Conservation (phyloP, 192 early-diverging fungal genomes). For the Podochytrium sp. region DNA sequence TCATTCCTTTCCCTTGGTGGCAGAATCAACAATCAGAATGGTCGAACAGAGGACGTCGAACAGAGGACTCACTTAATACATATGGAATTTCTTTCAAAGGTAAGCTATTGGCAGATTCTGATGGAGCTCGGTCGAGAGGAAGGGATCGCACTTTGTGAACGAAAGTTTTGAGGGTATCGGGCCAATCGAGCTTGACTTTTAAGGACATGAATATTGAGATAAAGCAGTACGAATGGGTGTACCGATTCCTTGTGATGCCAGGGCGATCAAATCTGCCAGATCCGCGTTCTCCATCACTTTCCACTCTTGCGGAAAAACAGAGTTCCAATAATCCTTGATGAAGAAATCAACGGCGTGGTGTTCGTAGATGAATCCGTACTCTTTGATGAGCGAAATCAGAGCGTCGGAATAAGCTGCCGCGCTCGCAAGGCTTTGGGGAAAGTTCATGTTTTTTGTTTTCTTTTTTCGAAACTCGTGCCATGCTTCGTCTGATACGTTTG, state of each 20-base stretch:
- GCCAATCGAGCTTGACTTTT: constrained; percentile 26
- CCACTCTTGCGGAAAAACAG: constrained; percentile 41
- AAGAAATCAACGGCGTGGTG: constrained; percentile 49
- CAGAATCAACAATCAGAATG: background rate
- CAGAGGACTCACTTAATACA: constrained; percentile 1
- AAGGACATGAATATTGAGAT: too few species aligned
- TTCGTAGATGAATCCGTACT: background rate
- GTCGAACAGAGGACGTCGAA: background rate
- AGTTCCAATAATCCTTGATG: constrained; percentile 38
- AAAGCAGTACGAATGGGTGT: background rate
- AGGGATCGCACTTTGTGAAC: background rate
- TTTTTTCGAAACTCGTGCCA: too few species aligned
- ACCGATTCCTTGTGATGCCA: constrained; percentile 32
- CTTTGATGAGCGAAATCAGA: too few species aligned
- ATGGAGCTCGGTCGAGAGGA: background rate
- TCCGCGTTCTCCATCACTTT: constrained; percentile 4
- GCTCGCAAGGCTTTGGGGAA: too few species aligned
- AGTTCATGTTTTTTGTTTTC: too few species aligned
- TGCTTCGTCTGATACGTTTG: too few species aligned
- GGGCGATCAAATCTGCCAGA: constrained; percentile 29
- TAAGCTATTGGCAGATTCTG: background rate
- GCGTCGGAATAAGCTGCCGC: too few species aligned
- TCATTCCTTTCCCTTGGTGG: constrained; percentile 60
- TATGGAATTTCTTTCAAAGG: background rate
- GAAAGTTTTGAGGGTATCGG: background rate